phyloP scores from a whole-genome alignment of 148 eudicot species.

The Cornus florida region DNA sequence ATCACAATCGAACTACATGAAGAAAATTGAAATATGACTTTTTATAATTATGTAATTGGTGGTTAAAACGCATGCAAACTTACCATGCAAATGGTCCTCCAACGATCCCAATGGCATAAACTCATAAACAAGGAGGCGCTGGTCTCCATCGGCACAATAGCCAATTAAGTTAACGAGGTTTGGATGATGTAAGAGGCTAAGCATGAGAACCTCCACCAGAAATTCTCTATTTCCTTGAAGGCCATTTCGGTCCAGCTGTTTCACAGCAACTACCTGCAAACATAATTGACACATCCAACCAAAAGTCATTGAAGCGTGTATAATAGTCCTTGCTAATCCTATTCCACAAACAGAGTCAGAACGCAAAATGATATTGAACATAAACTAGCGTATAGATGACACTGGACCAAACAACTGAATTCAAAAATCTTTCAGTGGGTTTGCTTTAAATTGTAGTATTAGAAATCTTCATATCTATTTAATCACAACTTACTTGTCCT shows the following conservation, averaged over 20 bases:
- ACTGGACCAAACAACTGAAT: background rate
- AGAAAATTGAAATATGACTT: background rate
- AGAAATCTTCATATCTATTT: background rate
- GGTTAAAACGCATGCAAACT: slow-evolving; percentile 15
- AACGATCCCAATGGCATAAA: slow-evolving; percentile 94
- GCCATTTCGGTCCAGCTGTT: slow-evolving; percentile 94
- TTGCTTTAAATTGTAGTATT: background rate
- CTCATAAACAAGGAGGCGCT: slow-evolving; percentile 95
- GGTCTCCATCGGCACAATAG: slow-evolving; percentile 98
- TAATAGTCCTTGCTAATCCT: background rate
- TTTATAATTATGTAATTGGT: background rate
- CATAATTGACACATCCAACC: slow-evolving; percentile 8
- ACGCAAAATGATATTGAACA: background rate
- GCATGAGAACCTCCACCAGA: slow-evolving; percentile 97
- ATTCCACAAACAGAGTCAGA: background rate
- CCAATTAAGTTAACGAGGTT: slow-evolving; percentile 96
- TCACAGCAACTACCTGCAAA: slow-evolving; percentile 91
- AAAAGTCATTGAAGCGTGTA: background rate
- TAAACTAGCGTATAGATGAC: background rate
- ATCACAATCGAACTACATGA: background rate
- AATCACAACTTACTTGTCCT: slow-evolving; percentile 64
- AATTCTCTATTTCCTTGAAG: slow-evolving; percentile 97
- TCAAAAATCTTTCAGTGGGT: background rate
- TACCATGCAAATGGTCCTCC: slow-evolving; percentile 97
- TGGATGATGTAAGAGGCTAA: slow-evolving; percentile 87